A percentile compares a stretch with the other conserved stretches of the same genome.
Conservation (phyloP, 305 asterid genomes). For the Solanum hybrid region DNA sequence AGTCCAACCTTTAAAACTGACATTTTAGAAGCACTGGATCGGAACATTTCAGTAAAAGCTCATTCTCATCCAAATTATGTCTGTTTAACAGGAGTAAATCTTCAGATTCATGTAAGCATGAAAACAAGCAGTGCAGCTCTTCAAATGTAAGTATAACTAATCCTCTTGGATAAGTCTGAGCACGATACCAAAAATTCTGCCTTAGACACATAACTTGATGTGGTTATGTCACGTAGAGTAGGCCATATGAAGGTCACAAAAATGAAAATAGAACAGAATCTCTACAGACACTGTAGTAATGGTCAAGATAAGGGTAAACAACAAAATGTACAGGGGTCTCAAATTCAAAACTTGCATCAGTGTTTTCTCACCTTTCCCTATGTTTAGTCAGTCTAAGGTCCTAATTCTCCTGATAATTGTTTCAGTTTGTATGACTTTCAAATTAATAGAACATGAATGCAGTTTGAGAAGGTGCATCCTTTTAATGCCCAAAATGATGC, state of each 20-base stretch:
- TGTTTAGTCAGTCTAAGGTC: background rate
- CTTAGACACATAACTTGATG: background rate
- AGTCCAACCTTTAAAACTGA: background rate
- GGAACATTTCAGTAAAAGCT: background rate
- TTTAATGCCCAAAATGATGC: slow-evolving; percentile 10
- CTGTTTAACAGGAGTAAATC: slow-evolving; percentile 24
- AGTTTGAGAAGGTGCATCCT: slow-evolving; percentile 27
- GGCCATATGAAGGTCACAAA: background rate
- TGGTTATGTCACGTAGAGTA: background rate
- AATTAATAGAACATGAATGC: slow-evolving; percentile 16
- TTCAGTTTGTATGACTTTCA: slow-evolving; percentile 13
- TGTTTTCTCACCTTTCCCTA: background rate
- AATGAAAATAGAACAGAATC: background rate
- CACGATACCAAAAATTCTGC: background rate
- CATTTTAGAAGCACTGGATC: background rate
- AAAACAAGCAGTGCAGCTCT: slow-evolving; percentile 12
- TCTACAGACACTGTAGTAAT: background rate
- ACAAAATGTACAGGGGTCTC: background rate
- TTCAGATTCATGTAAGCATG: slow-evolving; percentile 9
- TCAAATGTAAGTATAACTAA: slow-evolving; percentile 35
- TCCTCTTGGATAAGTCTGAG: background rate
- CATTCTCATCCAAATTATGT: slow-evolving; percentile 4
- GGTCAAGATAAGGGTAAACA: background rate
- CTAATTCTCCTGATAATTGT: background rate
- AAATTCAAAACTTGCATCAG: background rate